phyloP scores from a whole-genome alignment of 2,329 filamentous ascomycete species.

The Sarocladiaceae sp. region DNA sequence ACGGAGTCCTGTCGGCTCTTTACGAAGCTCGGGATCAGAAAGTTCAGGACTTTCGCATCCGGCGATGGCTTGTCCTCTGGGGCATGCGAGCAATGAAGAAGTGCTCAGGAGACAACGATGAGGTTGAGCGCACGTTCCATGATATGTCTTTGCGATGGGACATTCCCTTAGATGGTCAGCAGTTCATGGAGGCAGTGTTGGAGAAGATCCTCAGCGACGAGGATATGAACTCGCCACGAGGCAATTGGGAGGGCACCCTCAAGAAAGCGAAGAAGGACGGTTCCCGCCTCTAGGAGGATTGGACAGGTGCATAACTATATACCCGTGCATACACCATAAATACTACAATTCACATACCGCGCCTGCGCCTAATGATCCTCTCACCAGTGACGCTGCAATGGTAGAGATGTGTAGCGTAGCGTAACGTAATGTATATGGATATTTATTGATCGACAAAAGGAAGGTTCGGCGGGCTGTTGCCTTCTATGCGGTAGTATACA shows the following conservation, averaged over 20 bases:
- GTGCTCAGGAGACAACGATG: conserved; percentile 47
- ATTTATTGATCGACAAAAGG: conserved; percentile 17
- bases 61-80: conserved; percentile 58
- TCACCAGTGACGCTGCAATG: too few species aligned
- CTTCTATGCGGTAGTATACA: conserved; percentile 31
- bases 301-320: neutral
- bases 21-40: conserved; percentile 44
- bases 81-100: conserved; percentile 60
- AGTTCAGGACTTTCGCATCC: conserved; percentile 46
- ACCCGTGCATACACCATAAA: conserved; percentile 4
- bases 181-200: conserved; percentile 44
- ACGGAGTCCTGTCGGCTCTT: conserved; percentile 63
- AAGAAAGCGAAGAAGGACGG: conserved; percentile 23
- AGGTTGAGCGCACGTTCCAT: conserved; percentile 52
- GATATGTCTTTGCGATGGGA: conserved; percentile 44
- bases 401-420: neutral
- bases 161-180: conserved; percentile 32
- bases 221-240: conserved; percentile 23
- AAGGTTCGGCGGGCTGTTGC: conserved; percentile 20
- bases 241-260: conserved; percentile 19
- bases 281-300: conserved; percentile 18
- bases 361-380: too few species aligned
- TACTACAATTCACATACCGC: neutral
- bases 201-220: conserved; percentile 34
- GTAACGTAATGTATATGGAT: conserved; percentile 10